Conservation (phyloP, 176 grass and related monocot genomes). For the Musa beccarii region DNA sequence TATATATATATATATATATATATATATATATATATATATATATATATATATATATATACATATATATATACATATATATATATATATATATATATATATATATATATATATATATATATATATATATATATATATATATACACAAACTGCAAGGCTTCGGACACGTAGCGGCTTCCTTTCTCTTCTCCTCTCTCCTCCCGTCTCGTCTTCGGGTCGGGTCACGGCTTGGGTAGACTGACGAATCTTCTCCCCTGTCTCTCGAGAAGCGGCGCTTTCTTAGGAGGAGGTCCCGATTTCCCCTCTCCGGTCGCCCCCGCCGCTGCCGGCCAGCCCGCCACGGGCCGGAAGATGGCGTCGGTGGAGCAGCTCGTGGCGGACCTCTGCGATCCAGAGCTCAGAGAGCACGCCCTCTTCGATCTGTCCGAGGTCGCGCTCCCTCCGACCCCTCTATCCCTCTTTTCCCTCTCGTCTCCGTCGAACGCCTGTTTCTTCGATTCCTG, state of each 20-base stretch:
- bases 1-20: too few species aligned
- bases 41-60: too few species aligned
- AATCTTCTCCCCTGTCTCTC: constrained; percentile 49
- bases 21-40: too few species aligned
- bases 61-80: too few species aligned
- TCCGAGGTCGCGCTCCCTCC: constrained; percentile 39
- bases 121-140: too few species aligned
- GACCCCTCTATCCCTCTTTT: background rate
- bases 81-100: too few species aligned
- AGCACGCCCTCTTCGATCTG: constrained; percentile 56
- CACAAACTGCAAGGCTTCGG: too few species aligned
- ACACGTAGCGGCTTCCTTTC: too few species aligned
- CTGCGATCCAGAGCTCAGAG: constrained; percentile 64
- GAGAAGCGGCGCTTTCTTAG: constrained; percentile 25
- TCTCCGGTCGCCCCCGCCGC: background rate
- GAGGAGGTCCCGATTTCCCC: background rate
- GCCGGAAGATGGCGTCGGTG: constrained; percentile 43
- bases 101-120: too few species aligned
- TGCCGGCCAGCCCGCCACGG: constrained; percentile 14
- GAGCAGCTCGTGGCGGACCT: constrained; percentile 81
- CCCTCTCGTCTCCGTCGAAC: background rate
- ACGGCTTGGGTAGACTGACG: constrained; percentile 24
- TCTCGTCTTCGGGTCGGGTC: too few species aligned
- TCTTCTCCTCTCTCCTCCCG: too few species aligned
- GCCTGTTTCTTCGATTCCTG: background rate